Evolutionary conservation across 805 yeast species (phyloP), one percentile per base, ranked within the genome.

Genomic region (Candida suzukii): DNA sequence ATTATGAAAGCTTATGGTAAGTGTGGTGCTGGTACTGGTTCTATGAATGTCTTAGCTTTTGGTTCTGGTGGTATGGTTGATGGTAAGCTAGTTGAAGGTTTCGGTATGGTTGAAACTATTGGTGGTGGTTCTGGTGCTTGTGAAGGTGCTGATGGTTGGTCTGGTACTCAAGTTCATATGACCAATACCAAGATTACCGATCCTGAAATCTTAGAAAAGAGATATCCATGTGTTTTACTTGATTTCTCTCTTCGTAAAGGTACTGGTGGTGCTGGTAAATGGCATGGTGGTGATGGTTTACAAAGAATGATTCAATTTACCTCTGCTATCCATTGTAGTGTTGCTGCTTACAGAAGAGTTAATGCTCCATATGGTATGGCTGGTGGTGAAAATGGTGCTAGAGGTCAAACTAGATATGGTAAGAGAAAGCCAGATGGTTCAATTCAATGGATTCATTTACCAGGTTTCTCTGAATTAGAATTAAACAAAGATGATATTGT

Each of bases 1-100:
- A 73, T 90, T 20, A 68, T 88, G 53, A 80, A 79, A 51, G 91
- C 96, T 0, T 87, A 87, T 56, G 73, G 76, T 42, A 82, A 86
- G 5, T 80, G 84, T 54, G 95, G 95, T 2, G 95, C 88, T 44
- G 84, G 95, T 1, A 95, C 86, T 57, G 95, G 96, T 22, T 88
- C 90, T 42, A 84, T 93, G 64, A 88, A 88, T 62, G 87, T 86
- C 60, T 71, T 88, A 46, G 84, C 93, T 0, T 88, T 88, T 64
- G 96, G 96, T 13, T 72, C 73, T 22, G 71, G 72, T 37, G 66
- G 62, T 40, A 63, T 62, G 17, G 51, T 44, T 3, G 59, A 64
- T 19, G 61, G 73, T 37, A 54, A 56, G n/a, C 43, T 66, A 35
- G 56, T 64, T 4, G 66, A 66, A 47, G 73, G 76, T 10, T 74